phyloP scores from a whole-genome alignment of 306 rosid species.

The Ormosia emarginata region DNA sequence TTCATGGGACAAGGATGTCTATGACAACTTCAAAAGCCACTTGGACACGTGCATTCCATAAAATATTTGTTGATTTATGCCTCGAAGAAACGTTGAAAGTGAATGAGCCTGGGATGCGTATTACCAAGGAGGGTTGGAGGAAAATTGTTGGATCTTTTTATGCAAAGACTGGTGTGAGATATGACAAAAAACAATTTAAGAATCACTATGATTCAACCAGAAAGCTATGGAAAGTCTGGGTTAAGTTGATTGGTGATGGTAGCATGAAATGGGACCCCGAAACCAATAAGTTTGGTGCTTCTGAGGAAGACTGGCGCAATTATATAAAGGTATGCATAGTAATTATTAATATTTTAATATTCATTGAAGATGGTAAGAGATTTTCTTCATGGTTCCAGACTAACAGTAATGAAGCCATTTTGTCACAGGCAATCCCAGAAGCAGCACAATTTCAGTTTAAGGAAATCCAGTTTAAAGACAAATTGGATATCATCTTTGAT shows the following conservation, averaged over 20 bases:
- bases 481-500: conserved; percentile 43
- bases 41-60: conserved; percentile 53
- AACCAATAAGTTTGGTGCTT: conserved; percentile 47
- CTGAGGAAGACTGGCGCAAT: conserved; percentile 43
- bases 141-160: conserved; percentile 44
- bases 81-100: conserved; percentile 50
- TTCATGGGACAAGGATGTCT: conserved; percentile 38
- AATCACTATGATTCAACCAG: conserved; percentile 60
- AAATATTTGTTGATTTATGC: conserved; percentile 50
- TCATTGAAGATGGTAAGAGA: not conserved
- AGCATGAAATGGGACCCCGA: conserved; percentile 62
- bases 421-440: conserved; percentile 55
- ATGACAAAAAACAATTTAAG: conserved; percentile 51
- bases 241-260: conserved; percentile 44
- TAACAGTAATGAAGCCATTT: conserved; percentile 8
- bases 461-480: conserved; percentile 41
- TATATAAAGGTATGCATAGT: conserved; percentile 27
- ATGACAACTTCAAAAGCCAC: conserved; percentile 35
- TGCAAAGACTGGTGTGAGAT: conserved; percentile 50
- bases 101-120: conserved; percentile 49
- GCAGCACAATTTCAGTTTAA: conserved; percentile 55
- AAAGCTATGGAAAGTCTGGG: conserved; percentile 58
- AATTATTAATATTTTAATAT: not conserved
- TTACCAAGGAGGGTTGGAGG: conserved; percentile 63
- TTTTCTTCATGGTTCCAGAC: conserved; percentile 21